These are phyloP conservation scores for Agrostemma githago DNA, from an alignment of 148 eudicot genomes.

Conservation along the genomic window DNA sequence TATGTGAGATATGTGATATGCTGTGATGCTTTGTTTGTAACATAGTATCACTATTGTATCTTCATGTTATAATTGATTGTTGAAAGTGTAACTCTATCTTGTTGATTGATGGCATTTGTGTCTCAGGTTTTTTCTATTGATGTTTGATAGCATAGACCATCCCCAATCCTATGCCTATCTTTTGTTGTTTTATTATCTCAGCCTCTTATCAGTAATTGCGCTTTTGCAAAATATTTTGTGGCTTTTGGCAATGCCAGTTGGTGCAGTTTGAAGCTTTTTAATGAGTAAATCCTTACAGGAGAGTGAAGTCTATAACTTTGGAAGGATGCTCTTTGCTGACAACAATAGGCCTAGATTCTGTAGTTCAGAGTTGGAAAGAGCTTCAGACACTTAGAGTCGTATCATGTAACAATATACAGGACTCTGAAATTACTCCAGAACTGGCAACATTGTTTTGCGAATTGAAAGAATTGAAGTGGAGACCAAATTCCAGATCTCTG, in stretches of 20 bases:
- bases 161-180: not conserved
- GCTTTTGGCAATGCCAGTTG: slow-evolving; percentile 1
- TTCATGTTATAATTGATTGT: not conserved
- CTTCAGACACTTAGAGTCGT: slow-evolving; percentile 66
- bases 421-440: slow-evolving; percentile 65
- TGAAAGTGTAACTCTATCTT: not conserved
- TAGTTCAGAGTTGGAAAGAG: slow-evolving; percentile 74
- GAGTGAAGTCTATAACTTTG: slow-evolving; percentile 57
- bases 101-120: not conserved
- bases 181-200: not conserved
- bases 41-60: not conserved
- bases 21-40: not conserved
- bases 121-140: not conserved
- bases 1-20: not conserved
- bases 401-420: slow-evolving; percentile 82
- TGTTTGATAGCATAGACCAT: not conserved
- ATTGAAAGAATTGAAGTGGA: slow-evolving; percentile 87
- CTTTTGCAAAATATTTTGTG: not conserved
- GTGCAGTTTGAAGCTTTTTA: slow-evolving; percentile 7
- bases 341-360: slow-evolving; percentile 64
- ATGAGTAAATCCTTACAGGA: slow-evolving; percentile 35
- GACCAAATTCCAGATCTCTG: slow-evolving; percentile 79
- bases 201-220: not conserved
- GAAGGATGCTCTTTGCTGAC: slow-evolving; percentile 92
- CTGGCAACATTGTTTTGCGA: slow-evolving; percentile 67